These are phyloP conservation scores for Pascua sp. DNA, from an alignment of 1,284 basidiomycete species.

Conservation along the genomic window DNA sequence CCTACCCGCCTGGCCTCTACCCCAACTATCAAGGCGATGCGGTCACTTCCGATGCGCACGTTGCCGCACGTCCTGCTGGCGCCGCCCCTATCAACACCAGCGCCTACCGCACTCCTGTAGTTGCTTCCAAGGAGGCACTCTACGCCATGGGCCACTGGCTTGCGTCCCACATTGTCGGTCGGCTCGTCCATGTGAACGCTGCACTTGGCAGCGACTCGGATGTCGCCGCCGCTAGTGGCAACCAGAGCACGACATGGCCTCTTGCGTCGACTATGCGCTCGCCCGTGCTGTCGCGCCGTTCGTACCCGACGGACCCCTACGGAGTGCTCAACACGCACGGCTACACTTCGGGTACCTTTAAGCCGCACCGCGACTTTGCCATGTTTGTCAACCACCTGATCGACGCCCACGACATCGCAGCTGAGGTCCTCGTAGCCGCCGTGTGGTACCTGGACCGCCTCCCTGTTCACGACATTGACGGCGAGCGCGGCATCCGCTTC, in stretches of 20 bases:
- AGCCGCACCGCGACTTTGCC: conserved; percentile 7
- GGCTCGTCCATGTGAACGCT: not conserved
- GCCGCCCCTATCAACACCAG: too few relatives aligned
- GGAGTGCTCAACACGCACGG: conserved; percentile 7
- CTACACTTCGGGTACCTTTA: conserved; percentile 2
- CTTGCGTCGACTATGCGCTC: not conserved
- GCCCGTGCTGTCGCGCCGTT: not conserved
- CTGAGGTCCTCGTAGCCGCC: conserved; percentile 14
- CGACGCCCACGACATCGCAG: conserved; percentile 3
- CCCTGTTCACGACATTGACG: conserved; percentile 12
- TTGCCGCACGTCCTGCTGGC: too few relatives aligned
- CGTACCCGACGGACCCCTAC: conserved; percentile 10
- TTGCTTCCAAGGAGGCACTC: too few relatives aligned
- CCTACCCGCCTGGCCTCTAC: too few relatives aligned
- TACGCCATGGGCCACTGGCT: conserved; percentile 6
- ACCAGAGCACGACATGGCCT: not conserved
- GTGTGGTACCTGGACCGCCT: conserved; percentile 16
- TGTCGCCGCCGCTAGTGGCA: too few relatives aligned
- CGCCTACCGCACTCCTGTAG: too few relatives aligned
- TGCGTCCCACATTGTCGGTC: conserved; percentile 6
- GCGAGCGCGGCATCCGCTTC: conserved; percentile 3
- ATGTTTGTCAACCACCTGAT: conserved; percentile 10
- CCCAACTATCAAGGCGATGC: too few relatives aligned
- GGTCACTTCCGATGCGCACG: too few relatives aligned
- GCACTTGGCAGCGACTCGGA: too few relatives aligned